Evolutionary conservation across 768 basidiomycete genomes (phyloP), one percentile per base, ranked within the genome.

Genomic region (Mycena leptocephala): DNA sequence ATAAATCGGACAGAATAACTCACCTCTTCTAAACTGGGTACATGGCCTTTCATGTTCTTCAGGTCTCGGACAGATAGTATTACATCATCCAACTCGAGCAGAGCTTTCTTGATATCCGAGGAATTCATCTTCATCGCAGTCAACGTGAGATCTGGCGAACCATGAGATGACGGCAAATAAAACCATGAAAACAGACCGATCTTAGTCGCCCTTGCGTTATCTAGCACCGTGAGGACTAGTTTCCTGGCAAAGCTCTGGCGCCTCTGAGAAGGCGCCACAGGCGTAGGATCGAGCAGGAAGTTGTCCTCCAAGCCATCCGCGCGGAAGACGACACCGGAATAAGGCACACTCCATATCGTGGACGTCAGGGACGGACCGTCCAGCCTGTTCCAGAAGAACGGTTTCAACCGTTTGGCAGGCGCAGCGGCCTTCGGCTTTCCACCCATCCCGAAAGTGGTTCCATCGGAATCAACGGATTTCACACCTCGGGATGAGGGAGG

Each of bases 331-430:
- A 89, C 76, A 13, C 84, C 80, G 0, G 82, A 22, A 3, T 84
- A 79, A 16, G 91, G 74, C 33, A 95, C 93, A 64, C 86, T 88
- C 96, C 96, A 99, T 11, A 98, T 88, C 1, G 95, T 95, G 6
- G 89, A 79, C 4, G 79, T 74, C 4, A 89, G 77, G 7, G 85
- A 81, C 8, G 87, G 77, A 18, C 82, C 82, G n/a, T 88, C 85
- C 5, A 97, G 76, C 79, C 97, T 97, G 78, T 92, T 94, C 97
- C 97, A 98, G 83, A 96, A 96, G 87, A 98, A 97, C 2, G 97
- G 95, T 83, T 95, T 94, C 67, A 96, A 82, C 61, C 90, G 89
- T 79, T 92, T 93, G 2, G 82, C 78, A 24, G 93, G 92, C 18
- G 86, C 87, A 26, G 81, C 78, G 9, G 81, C 75, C 76, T 86